These are phyloP conservation scores for Pseudopithomyces chartarum DNA, from an alignment of 2,329 filamentous ascomycete genomes.

Conservation along the genomic window DNA sequence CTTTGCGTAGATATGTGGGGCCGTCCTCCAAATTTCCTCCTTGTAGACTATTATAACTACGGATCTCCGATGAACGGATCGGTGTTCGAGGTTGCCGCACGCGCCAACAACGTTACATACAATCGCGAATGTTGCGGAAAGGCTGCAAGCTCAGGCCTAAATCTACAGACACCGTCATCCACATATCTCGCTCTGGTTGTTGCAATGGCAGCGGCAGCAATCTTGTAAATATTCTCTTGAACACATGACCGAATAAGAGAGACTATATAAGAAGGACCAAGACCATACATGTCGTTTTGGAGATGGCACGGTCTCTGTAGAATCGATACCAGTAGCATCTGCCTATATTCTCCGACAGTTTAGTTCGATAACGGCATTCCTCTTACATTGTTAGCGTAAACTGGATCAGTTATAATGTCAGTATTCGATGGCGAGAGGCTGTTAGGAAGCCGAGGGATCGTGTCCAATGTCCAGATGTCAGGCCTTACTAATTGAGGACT, in stretches of 20 bases:
- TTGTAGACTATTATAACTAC: slow-evolving; percentile 49
- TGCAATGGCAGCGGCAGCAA: slow-evolving; percentile 20
- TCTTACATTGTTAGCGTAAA: too few species aligned
- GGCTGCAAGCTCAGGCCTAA: slow-evolving; percentile 18
- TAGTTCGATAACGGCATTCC: too few species aligned
- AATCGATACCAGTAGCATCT: too few species aligned
- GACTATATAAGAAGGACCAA: neutral
- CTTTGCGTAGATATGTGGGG: slow-evolving; percentile 33
- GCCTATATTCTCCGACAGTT: too few species aligned
- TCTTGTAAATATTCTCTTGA: slow-evolving; percentile 16
- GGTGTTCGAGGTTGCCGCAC: slow-evolving; percentile 48
- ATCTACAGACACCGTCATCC: slow-evolving; percentile 13
- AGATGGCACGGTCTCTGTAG: too few species aligned
- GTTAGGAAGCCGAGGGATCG: too few species aligned
- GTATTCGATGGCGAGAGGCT: too few species aligned
- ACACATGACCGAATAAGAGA: neutral
- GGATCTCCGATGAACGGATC: slow-evolving; percentile 41
- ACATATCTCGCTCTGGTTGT: slow-evolving; percentile 25
- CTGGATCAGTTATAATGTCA: too few species aligned
- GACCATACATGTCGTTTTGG: neutral
- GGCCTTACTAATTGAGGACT: neutral
- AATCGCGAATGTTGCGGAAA: slow-evolving; percentile 62
- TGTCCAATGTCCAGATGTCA: neutral
- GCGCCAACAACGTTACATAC: slow-evolving; percentile 75
- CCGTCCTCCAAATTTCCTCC: slow-evolving; percentile 47